These are phyloP conservation scores for Hemileccinum rubropunctum DNA, from an alignment of 768 basidiomycete genomes.

Conservation along the genomic window DNA sequence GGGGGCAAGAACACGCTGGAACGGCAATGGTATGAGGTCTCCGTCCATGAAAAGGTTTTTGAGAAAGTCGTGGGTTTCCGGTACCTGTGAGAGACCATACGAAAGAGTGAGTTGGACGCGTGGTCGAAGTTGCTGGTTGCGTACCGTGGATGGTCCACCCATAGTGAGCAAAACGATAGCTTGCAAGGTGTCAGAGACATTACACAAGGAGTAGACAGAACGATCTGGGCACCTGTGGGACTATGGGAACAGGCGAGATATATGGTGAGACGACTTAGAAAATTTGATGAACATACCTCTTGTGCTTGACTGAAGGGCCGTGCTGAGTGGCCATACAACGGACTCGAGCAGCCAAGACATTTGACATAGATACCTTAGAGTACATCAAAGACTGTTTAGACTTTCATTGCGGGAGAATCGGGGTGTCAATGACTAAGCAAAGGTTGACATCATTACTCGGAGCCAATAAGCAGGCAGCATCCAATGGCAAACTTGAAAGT, in stretches of 20 bases:
- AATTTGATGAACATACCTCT: constrained; percentile 37
- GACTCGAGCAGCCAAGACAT: constrained; percentile 23
- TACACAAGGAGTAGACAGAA: neutral
- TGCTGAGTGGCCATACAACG: constrained; percentile 46
- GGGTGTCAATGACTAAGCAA: constrained; percentile 18
- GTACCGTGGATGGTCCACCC: constrained; percentile 93
- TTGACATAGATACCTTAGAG: constrained; percentile 17
- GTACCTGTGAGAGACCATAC: constrained; percentile 50
- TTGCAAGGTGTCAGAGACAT: constrained; percentile 27
- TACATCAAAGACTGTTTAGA: too few relatives aligned
- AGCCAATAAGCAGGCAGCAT: too few relatives aligned
- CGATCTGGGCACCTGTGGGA: constrained; percentile 52
- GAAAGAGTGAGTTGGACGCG: constrained; percentile 1
- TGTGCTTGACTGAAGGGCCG: constrained; percentile 36
- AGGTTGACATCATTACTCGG: neutral
- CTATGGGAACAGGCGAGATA: constrained; percentile 33
- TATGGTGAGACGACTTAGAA: neutral
- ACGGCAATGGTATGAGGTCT: constrained; percentile 94
- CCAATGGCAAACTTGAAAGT: too few relatives aligned
- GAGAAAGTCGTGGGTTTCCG: constrained; percentile 91
- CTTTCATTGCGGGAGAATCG: too few relatives aligned
- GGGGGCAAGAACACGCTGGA: constrained; percentile 86
- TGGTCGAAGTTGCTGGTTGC: constrained; percentile 21
- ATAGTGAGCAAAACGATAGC: constrained; percentile 98
- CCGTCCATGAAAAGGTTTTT: constrained; percentile 88